phyloP scores from a whole-genome alignment of 1,284 basidiomycete species.

The Fomitiporia mediterranea region DNA sequence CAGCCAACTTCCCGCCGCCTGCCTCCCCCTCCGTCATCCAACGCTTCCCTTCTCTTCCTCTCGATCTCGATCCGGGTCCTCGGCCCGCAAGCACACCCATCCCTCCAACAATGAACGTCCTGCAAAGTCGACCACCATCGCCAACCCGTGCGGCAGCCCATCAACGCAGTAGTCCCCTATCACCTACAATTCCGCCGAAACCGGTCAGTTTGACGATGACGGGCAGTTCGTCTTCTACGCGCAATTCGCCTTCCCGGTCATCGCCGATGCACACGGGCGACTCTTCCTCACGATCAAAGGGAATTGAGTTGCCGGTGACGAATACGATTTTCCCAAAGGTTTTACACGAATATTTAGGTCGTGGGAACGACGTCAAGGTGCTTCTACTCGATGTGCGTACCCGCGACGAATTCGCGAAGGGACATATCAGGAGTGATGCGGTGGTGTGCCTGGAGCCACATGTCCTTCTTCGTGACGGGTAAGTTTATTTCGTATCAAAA shows the following conservation, averaged over 20 bases:
- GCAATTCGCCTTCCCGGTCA: not conserved
- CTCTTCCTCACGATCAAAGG: constrained; percentile 27
- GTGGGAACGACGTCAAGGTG: constrained; percentile 50
- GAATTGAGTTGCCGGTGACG: constrained; percentile 42
- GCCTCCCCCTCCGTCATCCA: constrained; percentile 25
- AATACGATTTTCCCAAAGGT: constrained; percentile 59
- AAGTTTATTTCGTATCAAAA: constrained; percentile 30
- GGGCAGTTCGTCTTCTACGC: constrained; percentile 23
- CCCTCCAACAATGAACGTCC: constrained; percentile 49
- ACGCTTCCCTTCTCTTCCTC: constrained; percentile 44
- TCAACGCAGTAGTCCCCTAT: constrained; percentile 24
- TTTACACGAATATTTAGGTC: constrained; percentile 55
- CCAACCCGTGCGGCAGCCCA: constrained; percentile 35
- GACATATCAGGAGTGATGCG: constrained; percentile 66
- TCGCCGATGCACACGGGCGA: constrained; percentile 11
- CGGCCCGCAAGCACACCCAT: constrained; percentile 72
- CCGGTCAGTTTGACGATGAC: constrained; percentile 35
- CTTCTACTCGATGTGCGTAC: constrained; percentile 82
- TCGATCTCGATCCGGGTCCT: constrained; percentile 54
- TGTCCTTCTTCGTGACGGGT: constrained; percentile 67
- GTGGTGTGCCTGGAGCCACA: constrained; percentile 85
- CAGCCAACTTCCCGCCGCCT: constrained; percentile 21
- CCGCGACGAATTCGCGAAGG: constrained; percentile 70
- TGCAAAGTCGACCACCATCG: constrained; percentile 57
- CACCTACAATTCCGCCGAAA: constrained; percentile 39